A percentile compares a stretch with the other conserved stretches of the same genome.
Conservation (phyloP, 176 grass and related monocot genomes). For the Hsuehochloa calcarea region DNA sequence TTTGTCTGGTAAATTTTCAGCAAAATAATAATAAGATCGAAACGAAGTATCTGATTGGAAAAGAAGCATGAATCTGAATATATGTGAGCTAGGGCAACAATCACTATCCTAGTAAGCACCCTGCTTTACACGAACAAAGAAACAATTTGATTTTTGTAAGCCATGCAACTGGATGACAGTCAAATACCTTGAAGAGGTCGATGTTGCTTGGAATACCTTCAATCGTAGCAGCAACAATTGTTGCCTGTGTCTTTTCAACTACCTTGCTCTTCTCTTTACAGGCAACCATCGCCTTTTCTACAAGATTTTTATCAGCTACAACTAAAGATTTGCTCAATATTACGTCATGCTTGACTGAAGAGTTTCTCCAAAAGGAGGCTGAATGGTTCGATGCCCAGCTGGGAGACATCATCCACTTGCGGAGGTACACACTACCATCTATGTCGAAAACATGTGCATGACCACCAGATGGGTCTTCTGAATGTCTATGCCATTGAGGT, state of each 20-base stretch:
- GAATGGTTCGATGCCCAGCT: constrained; percentile 78
- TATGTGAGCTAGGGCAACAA: neutral
- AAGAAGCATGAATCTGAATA: constrained; percentile 2
- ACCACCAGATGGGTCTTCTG: constrained; percentile 50
- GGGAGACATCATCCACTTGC: constrained; percentile 84
- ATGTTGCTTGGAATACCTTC: constrained; percentile 99
- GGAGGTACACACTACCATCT: constrained; percentile 86
- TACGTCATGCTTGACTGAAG: constrained; percentile 64
- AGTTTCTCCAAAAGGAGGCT: constrained; percentile 75
- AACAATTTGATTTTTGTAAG: neutral
- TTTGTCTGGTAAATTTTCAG: neutral
- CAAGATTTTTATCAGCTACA: constrained; percentile 81
- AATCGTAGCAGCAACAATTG: constrained; percentile 91
- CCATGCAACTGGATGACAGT: constrained; percentile 23
- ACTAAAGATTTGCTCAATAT: constrained; percentile 89
- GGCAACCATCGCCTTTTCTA: constrained; percentile 62
- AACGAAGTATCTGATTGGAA: neutral
- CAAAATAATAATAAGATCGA: neutral
- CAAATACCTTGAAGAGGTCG: constrained; percentile 94
- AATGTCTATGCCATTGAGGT: constrained; percentile 53
- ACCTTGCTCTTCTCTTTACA: constrained; percentile 85
- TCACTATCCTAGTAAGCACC: neutral
- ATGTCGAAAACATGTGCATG: constrained; percentile 66
- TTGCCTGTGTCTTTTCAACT: constrained; percentile 78
- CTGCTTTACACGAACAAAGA: neutral